These are phyloP conservation scores for Tricholoma saponaceum DNA, from an alignment of 768 basidiomycete species.

Conservation along the genomic window DNA sequence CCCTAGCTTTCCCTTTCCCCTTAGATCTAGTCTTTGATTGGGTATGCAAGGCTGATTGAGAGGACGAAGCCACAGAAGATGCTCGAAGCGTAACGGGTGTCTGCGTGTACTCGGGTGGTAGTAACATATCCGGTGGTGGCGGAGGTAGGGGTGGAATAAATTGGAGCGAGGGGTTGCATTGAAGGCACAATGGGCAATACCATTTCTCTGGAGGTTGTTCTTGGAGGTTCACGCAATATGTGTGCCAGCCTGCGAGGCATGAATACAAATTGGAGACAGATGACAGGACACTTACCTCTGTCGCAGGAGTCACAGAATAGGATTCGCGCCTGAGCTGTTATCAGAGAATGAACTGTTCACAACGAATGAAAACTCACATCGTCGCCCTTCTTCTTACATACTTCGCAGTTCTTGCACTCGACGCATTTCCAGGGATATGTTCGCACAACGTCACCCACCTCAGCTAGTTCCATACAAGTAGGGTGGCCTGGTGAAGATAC, in stretches of 20 bases:
- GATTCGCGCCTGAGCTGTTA: constrained; percentile 55
- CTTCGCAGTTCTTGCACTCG: constrained; percentile 90
- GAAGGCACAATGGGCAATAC: constrained; percentile 66
- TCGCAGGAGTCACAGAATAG: constrained; percentile 95
- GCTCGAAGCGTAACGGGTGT: constrained; percentile 16
- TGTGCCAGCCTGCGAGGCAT: constrained; percentile 69
- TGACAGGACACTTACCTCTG: constrained; percentile 50
- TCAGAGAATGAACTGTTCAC: constrained; percentile 10
- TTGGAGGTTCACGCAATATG: constrained; percentile 66
- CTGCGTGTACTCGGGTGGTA: constrained; percentile 2
- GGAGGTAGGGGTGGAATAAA: background rate
- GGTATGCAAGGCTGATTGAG: constrained; percentile 21
- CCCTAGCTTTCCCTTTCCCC: constrained; percentile 28
- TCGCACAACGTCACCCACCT: constrained; percentile 56
- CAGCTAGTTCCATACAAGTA: constrained; percentile 69
- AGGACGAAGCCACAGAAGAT: constrained; percentile 41
- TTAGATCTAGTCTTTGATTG: constrained; percentile 19
- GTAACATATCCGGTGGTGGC: background rate
- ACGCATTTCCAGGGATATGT: constrained; percentile 84
- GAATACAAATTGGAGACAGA: constrained; percentile 4
- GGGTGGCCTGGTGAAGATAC: constrained; percentile 60
- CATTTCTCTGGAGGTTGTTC: constrained; percentile 73
- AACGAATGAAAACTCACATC: constrained; percentile 57
- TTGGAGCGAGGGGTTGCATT: constrained; percentile 4
- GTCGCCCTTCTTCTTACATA: constrained; percentile 81